Conservation (phyloP, 176 grass and related monocot species). For the Avena atlantica region DNA sequence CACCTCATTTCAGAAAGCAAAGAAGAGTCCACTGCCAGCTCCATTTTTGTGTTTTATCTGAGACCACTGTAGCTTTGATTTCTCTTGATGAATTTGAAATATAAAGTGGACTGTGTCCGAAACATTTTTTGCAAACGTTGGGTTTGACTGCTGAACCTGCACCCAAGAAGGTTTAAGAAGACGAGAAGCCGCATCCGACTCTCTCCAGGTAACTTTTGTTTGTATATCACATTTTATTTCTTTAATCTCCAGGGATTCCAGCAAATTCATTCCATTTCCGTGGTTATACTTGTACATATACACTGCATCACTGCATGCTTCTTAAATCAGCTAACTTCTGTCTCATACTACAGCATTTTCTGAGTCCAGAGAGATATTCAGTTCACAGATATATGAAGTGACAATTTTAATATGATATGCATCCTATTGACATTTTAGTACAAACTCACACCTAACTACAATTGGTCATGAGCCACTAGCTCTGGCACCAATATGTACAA, state of each 20-base stretch:
- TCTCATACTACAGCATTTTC: background rate
- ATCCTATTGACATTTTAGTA: conserved; percentile 27
- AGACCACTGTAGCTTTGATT: background rate
- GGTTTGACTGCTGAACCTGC: background rate
- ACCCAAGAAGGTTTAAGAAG: background rate
- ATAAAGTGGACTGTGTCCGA: background rate
- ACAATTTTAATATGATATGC: conserved; percentile 24
- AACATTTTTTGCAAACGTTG: conserved; percentile 12
- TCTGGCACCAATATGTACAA: conserved; percentile 26
- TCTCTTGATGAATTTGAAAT: background rate
- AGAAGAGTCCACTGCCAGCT: no score
- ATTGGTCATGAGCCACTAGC: conserved; percentile 31
- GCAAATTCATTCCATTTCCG: background rate
- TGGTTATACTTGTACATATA: background rate
- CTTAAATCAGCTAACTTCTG: background rate
- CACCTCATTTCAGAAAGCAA: no score
- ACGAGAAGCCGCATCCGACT: background rate
- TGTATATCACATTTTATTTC: background rate
- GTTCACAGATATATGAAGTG: conserved; percentile 13
- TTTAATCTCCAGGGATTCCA: background rate
- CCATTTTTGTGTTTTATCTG: no score
- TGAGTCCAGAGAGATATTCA: background rate
- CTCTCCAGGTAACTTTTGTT: conserved; percentile 16
- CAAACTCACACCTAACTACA: conserved; percentile 17
- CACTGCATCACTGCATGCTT: background rate